phyloP scores from a whole-genome alignment of 352 stramenopile species.

The Aphanomyces cochlioides region DNA sequence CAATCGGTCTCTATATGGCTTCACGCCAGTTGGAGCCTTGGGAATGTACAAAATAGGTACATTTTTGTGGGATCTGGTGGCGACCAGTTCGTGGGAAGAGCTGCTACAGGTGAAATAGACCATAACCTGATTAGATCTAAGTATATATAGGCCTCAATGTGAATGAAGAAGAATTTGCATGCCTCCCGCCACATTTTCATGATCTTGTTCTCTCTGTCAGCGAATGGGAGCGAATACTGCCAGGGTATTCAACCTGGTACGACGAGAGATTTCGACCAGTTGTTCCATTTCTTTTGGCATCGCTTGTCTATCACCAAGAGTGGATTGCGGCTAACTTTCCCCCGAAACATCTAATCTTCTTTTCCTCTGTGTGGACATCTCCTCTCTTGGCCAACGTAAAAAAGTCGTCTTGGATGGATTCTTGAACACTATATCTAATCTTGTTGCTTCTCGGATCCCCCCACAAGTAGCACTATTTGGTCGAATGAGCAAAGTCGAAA shows the following conservation, averaged over 20 bases:
- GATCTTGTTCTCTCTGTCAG: background rate
- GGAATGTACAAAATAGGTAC: background rate
- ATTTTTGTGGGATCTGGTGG: background rate
- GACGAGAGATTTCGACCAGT: background rate
- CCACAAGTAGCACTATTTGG: too few relatives aligned
- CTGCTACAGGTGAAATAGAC: constrained; percentile 2
- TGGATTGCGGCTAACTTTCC: background rate
- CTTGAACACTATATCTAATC: too few relatives aligned
- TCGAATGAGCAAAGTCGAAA: too few relatives aligned
- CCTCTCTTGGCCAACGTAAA: background rate
- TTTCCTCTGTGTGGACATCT: background rate
- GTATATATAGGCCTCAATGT: too few relatives aligned
- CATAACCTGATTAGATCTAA: background rate
- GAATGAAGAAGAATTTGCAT: background rate
- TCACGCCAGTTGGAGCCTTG: background rate
- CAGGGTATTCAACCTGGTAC: background rate
- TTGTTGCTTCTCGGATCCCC: too few relatives aligned
- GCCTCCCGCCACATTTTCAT: background rate
- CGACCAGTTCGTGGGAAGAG: background rate
- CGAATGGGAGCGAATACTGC: background rate
- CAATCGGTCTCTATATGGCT: background rate
- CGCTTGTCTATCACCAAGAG: background rate
- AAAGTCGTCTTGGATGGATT: too few relatives aligned
- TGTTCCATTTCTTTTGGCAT: background rate
- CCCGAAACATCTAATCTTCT: background rate